Conservation (phyloP, 2,329 filamentous ascomycete genomes). For the Aotearoamyces nothofagi region DNA sequence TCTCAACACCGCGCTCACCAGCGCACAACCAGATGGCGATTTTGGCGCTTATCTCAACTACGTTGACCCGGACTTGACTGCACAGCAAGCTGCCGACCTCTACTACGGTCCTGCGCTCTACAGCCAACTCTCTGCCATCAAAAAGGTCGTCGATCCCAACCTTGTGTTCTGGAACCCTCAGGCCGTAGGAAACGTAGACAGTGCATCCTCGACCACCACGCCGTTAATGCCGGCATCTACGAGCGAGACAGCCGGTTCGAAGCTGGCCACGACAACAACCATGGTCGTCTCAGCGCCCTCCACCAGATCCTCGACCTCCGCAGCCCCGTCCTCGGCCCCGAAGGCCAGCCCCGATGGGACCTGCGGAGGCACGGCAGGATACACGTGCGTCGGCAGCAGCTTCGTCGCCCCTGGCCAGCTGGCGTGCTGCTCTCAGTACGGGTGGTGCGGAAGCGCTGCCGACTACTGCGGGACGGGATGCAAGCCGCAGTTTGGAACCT, state of each 20-base stretch:
- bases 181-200: constrained; percentile 1
- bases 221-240: too few species aligned
- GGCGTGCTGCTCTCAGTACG: constrained; percentile 1
- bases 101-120: constrained; percentile 13
- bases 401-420: neutral
- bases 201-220: too few species aligned
- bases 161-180: constrained; percentile 4
- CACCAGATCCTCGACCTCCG: constrained; percentile 18
- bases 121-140: constrained; percentile 9
- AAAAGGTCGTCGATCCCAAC: constrained; percentile 5
- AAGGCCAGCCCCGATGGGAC: constrained; percentile 7
- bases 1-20: constrained; percentile 8
- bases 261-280: too few species aligned
- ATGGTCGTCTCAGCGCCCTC: too few species aligned
- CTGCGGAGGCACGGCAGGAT: neutral
- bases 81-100: constrained; percentile 5
- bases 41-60: constrained; percentile 14
- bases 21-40: constrained; percentile 12
- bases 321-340: constrained; percentile 20
- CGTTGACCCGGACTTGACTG: constrained; percentile 9
- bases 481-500: neutral
- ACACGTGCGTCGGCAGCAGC: neutral
- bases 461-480: neutral
- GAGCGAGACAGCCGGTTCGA: too few species aligned
- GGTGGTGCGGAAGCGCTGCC: neutral